Base-by-base conservation (phyloP, 805 yeast genomes). In the Suhomyces faveliae region DNA sequence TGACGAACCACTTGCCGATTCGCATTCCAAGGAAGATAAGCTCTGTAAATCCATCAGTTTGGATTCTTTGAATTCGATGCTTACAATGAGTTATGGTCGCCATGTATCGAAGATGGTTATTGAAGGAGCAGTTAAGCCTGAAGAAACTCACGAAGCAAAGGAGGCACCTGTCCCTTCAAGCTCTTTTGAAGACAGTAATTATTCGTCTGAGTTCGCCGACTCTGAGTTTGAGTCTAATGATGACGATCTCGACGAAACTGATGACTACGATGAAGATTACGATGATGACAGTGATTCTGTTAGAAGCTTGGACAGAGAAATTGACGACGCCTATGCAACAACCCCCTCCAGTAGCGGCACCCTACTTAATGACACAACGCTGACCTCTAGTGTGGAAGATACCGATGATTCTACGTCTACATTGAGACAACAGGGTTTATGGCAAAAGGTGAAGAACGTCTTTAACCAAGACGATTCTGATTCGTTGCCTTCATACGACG, bases 401-500 rank as follows among this genome's bases (percentile, higher is more conserved):
- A 42, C 44, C 2, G 44, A 42, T n/a, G 44, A 42, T 13, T 42
- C 44, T 9, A 20, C 44, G 10, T 24, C 23, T n/a, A 42, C 44
- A n/a, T 42, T 42, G 39, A 35, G 19, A 27, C 48, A 43, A 29
- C 47, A 38, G 3, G 72, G 74, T 4, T 58, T 73, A 43, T 73
- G 78, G 78, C 73, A 69, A 45, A 69, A 65, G 52, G 71, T 73
- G 45, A 73, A 71, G 55, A 68, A 70, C 40, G 77, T 71, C 4
- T 73, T 73, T 53, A 62, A 66, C 42, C 63, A 65, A 25, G 70
- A 66, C 33, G 62, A 55, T 20, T 62, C 60, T 19, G 64, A 62
- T 10, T 61, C 59, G 5, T 73, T 87, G 53, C 95, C 95, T 3
- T 76, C 80, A 15, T 87, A 87, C 60, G 88, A 86, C 56, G 95